Evolutionary conservation across 2,329 filamentous ascomycete species (phyloP).

Genomic region (Penicillium sp.): DNA sequence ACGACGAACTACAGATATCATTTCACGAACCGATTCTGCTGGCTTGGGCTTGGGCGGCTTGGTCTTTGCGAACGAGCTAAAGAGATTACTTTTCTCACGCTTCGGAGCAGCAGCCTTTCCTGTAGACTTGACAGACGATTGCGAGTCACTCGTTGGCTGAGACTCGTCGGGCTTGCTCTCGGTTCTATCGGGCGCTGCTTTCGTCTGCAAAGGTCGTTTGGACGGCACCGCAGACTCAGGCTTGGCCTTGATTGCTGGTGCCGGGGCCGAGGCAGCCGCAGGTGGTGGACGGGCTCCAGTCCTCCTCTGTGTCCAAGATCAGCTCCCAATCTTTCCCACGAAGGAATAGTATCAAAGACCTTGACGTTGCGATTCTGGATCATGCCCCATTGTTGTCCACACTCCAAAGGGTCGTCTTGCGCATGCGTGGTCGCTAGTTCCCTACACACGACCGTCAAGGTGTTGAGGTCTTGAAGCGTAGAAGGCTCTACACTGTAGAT

Average conservation of each 20-base stretch:
- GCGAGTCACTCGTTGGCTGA: slow-evolving; percentile 26
- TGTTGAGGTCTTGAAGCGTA: slow-evolving; percentile 69
- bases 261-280: slow-evolving; percentile 29
- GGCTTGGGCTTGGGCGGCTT: slow-evolving; percentile 61
- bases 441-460: slow-evolving; percentile 69
- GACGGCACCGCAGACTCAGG: slow-evolving; percentile 39
- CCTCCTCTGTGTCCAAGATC: slow-evolving; percentile 44
- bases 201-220: slow-evolving; percentile 41
- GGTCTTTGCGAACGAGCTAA: slow-evolving; percentile 75
- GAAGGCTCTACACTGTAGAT: slow-evolving; percentile 81
- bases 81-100: slow-evolving; percentile 65
- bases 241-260: slow-evolving; percentile 33
- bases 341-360: slow-evolving; percentile 33
- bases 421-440: slow-evolving; percentile 60
- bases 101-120: slow-evolving; percentile 53
- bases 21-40: slow-evolving; percentile 39
- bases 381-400: slow-evolving; percentile 66
- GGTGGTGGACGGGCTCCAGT: slow-evolving; percentile 44
- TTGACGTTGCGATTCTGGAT: slow-evolving; percentile 73
- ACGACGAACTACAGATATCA: too few species aligned
- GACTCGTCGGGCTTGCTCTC: slow-evolving; percentile 26
- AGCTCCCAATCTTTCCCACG: neutral
- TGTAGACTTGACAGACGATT: slow-evolving; percentile 36
- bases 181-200: slow-evolving; percentile 24
- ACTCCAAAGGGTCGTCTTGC: slow-evolving; percentile 61